Evolutionary conservation across 2,329 filamentous ascomycete genomes (phyloP).

Genomic region (Fonsecaea pugnacius): DNA sequence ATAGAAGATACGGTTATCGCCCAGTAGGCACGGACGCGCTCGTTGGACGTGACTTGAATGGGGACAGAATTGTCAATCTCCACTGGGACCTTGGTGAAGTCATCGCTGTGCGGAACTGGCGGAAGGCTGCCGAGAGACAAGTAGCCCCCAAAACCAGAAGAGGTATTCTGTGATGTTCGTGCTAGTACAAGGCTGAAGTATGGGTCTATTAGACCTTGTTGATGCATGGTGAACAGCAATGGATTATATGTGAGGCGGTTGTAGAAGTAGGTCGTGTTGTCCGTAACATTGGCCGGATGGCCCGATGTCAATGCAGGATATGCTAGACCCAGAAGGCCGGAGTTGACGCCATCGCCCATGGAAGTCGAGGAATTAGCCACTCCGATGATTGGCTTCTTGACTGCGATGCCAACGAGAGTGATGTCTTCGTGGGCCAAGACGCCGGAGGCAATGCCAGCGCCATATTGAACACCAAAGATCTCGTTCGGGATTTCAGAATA

Average conservation of each 20-base stretch:
- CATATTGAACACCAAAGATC: conserved; percentile 38
- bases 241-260: conserved; percentile 52
- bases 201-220: conserved; percentile 44
- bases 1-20: conserved; percentile 5
- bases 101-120: conserved; percentile 40
- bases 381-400: conserved; percentile 52
- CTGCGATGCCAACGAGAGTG: conserved; percentile 36
- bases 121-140: conserved; percentile 53
- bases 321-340: conserved; percentile 57
- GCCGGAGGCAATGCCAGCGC: conserved; percentile 37
- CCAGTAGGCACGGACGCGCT: conserved; percentile 17
- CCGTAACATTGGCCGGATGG: conserved; percentile 34
- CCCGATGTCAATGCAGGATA: conserved; percentile 56
- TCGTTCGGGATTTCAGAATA: conserved; percentile 36
- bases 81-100: conserved; percentile 46
- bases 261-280: conserved; percentile 36
- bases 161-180: conserved; percentile 43
- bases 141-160: conserved; percentile 52
- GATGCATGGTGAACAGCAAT: conserved; percentile 57
- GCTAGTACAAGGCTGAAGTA: conserved; percentile 45
- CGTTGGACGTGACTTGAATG: conserved; percentile 11
- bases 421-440: conserved; percentile 37
- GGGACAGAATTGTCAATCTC: conserved; percentile 34
- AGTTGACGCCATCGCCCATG: conserved; percentile 52
- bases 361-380: conserved; percentile 51